Evolutionary conservation across 352 stramenopile genomes (phyloP).

Genomic region (Phytophthora macrochlamydospora): DNA sequence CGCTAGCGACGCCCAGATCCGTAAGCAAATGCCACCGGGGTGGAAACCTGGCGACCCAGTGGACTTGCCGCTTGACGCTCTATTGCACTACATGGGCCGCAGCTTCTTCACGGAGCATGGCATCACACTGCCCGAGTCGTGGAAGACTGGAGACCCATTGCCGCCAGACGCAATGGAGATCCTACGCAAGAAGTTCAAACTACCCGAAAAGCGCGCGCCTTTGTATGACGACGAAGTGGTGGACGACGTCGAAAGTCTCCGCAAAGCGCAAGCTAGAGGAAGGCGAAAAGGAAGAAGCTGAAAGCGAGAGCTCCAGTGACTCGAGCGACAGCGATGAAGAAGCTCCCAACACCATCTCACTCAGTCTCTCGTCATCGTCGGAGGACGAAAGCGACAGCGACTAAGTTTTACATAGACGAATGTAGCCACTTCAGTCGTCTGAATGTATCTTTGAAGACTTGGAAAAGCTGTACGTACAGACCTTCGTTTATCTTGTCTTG

Average conservation of each 20-base stretch:
- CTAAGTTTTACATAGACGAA: no score
- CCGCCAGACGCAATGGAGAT: slow-evolving; percentile 78
- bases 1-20: slow-evolving; percentile 71
- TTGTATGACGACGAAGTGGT: slow-evolving; percentile 82
- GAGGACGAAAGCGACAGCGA: slow-evolving; percentile 66
- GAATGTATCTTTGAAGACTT: no score
- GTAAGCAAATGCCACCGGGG: slow-evolving; percentile 75
- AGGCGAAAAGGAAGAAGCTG: slow-evolving; percentile 40
- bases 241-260: slow-evolving; percentile 65
- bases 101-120: slow-evolving; percentile 79
- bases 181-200: slow-evolving; percentile 80
- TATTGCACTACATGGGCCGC: slow-evolving; percentile 82
- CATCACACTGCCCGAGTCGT: slow-evolving; percentile 69
- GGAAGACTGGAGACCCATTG: slow-evolving; percentile 73
- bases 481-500: no score
- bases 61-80: slow-evolving; percentile 74
- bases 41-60: slow-evolving; percentile 85
- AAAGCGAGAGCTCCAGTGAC: slow-evolving; percentile 55
- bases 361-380: slow-evolving; percentile 73
- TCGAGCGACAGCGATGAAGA: slow-evolving; percentile 69
- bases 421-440: no score
- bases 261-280: slow-evolving; percentile 73
- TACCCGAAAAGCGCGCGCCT: slow-evolving; percentile 67
- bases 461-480: no score
- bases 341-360: slow-evolving; percentile 63